Base-by-base conservation (phyloP, 1,139 yeast species). In the Yamadazyma kanchanaburiensis region DNA sequence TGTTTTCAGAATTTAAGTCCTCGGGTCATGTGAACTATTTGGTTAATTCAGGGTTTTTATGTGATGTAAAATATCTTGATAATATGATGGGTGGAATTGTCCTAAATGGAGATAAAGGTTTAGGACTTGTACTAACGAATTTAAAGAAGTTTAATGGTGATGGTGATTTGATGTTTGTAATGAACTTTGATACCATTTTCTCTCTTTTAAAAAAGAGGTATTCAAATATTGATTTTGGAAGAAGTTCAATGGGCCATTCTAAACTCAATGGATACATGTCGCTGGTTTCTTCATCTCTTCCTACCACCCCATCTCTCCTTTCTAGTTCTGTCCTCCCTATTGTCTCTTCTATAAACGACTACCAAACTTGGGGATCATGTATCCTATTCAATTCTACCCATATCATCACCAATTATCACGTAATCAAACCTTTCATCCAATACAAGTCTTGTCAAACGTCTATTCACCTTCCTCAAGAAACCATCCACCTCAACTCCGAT, bases 51-150 rank as follows among this genome's bases (percentile, higher is more conserved):
- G 64, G 59, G 4, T 67, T 63, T 35, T 53, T 80, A 5, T 55
- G 72, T 13, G 89, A 81, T 46, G 50, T 67, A 3, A 65, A 73
- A 40, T 81, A 68, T 43, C 48, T 81, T 34, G 87, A 80, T 28
- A 80, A 81, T 38, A 76, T 76, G 72, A 63, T 67, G n/a, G 88
- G 88, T 1, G 83, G 79, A 0, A 35, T 69, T 2, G 37, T 69
- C 3, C 82, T 63, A 9, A 13, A 11, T 5, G 4, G 8, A 6
- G 12, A 15, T 21, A 28, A 7, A 15, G 20, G 34, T 21, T 21
- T 75, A 3, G 89, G 88, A 0, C 45, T 81, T 21, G 68, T 80
- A 0, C 52, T 68, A 33, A 84, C 86, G 0, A 56, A 58, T 28
- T 38, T 80, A 14, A 46, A 59, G 12, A 77, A 77, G 46, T 28